Conservation (phyloP, 305 asterid species). For the Euphrasia arctica region DNA sequence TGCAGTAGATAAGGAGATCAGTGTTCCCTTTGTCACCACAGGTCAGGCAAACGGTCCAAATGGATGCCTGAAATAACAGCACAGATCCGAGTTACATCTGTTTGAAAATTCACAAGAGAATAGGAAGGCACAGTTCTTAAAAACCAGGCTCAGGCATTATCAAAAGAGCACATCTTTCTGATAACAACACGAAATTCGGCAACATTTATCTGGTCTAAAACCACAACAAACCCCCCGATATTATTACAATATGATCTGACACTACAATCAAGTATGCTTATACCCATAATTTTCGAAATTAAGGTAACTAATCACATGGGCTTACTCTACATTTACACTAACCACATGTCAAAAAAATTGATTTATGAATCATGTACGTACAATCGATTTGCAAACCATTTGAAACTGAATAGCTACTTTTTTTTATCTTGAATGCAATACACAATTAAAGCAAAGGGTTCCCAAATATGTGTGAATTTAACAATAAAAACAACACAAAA, state of each 20-base stretch:
- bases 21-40: conserved; percentile 28
- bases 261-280: not conserved
- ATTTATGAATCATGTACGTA: no score
- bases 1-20: conserved; percentile 26
- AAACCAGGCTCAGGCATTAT: not conserved
- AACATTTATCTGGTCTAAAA: not conserved
- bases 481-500: not conserved
- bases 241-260: not conserved
- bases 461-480: not conserved
- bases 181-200: not conserved
- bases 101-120: not conserved
- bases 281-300: not conserved
- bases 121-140: not conserved
- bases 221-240: not conserved
- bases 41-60: conserved; percentile 22
- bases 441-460: not conserved
- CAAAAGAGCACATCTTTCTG: conserved; percentile 2
- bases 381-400: not conserved
- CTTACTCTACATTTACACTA: not conserved
- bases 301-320: not conserved
- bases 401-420: not conserved
- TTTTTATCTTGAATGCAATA: not conserved
- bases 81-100: not conserved
- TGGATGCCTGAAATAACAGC: conserved; percentile 21
- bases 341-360: not conserved